Conservation (phyloP, 495 filamentous ascomycete genomes). For the Lichenothelia convexa region DNA sequence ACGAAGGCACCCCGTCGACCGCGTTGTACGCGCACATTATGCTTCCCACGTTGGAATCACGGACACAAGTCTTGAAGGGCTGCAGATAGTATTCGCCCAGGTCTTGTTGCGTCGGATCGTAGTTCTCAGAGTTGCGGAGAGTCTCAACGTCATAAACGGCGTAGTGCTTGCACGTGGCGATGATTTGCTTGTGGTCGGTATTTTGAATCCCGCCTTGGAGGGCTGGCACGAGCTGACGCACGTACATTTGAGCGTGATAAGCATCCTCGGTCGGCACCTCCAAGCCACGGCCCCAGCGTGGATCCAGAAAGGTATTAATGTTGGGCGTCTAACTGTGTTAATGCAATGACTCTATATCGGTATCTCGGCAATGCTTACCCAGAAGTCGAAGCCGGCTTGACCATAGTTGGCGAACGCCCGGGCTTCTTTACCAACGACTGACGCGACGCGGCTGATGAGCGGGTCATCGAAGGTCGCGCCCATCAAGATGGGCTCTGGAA, state of each 20-base stretch:
- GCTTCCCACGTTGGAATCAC: conserved; percentile 33
- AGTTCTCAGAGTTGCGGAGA: too few species aligned
- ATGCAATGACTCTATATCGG: too few species aligned
- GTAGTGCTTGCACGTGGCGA: not conserved
- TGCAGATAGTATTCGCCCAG: conserved; percentile 33
- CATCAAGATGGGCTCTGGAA: conserved; percentile 27
- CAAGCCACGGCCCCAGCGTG: conserved; percentile 4
- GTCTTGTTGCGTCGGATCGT: too few species aligned
- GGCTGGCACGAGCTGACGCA: not conserved
- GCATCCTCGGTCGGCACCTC: not conserved
- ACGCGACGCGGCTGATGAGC: conserved; percentile 25
- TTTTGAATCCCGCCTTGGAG: not conserved
- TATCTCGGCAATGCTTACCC: too few species aligned
- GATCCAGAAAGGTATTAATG: conserved; percentile 22
- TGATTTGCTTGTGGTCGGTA: not conserved
- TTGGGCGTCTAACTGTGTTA: too few species aligned
- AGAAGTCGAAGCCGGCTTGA: conserved; percentile 11
- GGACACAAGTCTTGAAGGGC: conserved; percentile 28
- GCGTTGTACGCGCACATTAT: conserved; percentile 43
- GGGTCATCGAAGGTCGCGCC: conserved; percentile 30
- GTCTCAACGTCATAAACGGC: not conserved
- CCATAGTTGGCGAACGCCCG: conserved; percentile 15
- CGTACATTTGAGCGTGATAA: not conserved
- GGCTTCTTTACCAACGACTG: conserved; percentile 13
- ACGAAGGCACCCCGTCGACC: conserved; percentile 37